Evolutionary conservation across 2,329 filamentous ascomycete species (phyloP).

Genomic region (Colletotrichum sp.): DNA sequence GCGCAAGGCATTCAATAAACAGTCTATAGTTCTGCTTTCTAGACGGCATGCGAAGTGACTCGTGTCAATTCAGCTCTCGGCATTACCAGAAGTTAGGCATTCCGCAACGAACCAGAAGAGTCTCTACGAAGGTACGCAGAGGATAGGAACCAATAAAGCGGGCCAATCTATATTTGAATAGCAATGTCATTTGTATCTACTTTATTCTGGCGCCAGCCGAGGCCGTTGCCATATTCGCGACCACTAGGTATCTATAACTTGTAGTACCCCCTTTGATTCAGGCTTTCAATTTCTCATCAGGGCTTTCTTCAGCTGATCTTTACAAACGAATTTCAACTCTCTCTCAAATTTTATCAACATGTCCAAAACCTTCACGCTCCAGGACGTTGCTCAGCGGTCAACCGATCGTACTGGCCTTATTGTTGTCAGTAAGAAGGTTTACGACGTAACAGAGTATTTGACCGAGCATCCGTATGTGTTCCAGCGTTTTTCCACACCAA

Average conservation of each 20-base stretch:
- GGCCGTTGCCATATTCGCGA: background rate
- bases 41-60: background rate
- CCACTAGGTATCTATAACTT: background rate
- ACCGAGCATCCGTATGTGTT: background rate
- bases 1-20: background rate
- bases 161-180: background rate
- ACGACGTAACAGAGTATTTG: background rate
- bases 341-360: background rate
- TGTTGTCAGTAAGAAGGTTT: background rate
- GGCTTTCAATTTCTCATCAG: background rate
- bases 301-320: background rate
- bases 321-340: background rate
- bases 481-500: background rate
- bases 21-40: background rate
- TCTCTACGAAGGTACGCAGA: background rate
- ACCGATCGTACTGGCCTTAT: background rate
- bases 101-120: background rate
- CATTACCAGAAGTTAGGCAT: background rate
- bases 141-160: background rate
- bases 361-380: background rate
- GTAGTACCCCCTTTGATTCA: background rate
- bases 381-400: background rate
- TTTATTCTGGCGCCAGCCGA: background rate
- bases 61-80: background rate
- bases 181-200: background rate